Evolutionary conservation across 164 flowering plant genomes (phyloP).

Genomic region (Kingdonia uniflora): DNA sequence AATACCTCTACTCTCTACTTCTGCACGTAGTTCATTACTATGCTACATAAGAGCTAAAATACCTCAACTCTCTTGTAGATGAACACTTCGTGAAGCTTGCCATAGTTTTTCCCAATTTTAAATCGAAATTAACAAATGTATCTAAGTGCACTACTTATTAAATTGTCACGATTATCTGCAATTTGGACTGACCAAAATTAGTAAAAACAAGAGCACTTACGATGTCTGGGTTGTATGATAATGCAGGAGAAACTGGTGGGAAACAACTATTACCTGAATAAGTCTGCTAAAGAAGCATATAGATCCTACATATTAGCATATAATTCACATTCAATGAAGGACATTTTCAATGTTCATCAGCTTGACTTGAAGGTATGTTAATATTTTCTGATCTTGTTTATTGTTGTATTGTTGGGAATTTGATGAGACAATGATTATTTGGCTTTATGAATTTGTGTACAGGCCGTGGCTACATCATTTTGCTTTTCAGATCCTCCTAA

Average conservation of each 20-base stretch:
- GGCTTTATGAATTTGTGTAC: constrained; percentile 9
- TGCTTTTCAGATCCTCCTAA: constrained; percentile 85
- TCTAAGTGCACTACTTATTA: no score
- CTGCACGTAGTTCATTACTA: no score
- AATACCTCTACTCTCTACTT: no score
- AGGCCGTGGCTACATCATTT: constrained; percentile 89
- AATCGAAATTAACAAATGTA: no score
- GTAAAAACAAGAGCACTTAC: no score
- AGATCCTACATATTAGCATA: constrained; percentile 77
- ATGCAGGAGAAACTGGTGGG: constrained; percentile 72
- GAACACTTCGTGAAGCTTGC: no score
- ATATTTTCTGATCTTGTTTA: neutral
- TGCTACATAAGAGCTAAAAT: no score
- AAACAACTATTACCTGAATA: constrained; percentile 56
- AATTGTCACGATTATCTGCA: no score
- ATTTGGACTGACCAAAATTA: no score
- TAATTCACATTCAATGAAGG: constrained; percentile 90
- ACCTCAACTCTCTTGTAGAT: no score
- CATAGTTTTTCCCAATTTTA: no score
- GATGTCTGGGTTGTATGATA: neutral
- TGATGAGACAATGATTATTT: neutral
- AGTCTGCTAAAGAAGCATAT: constrained; percentile 92
- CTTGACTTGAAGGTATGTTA: constrained; percentile 72
- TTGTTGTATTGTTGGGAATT: no score
- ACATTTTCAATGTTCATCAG: constrained; percentile 77